A percentile compares a stretch with the other conserved stretches of the same genome.
These are phyloP conservation scores for Pneumocystis murina DNA, from an alignment of 1,139 yeast species.

Conservation along the genomic window DNA sequence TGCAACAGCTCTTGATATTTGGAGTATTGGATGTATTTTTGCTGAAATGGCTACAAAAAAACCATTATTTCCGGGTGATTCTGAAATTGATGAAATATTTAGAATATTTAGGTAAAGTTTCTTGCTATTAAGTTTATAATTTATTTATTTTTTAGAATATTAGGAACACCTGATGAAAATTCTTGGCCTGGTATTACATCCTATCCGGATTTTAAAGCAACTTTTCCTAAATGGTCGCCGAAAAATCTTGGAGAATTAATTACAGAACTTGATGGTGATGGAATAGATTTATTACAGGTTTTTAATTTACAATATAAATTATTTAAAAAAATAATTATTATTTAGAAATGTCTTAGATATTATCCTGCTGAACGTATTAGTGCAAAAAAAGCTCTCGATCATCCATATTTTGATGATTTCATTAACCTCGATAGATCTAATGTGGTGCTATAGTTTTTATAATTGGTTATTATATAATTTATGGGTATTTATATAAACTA, in stretches of 20 bases:
- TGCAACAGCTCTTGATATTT: constrained; percentile 90
- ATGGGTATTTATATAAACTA: neutral
- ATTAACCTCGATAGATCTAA: neutral
- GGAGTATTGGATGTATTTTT: constrained; percentile 97
- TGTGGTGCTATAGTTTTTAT: neutral
- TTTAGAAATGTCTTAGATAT: constrained; percentile 54
- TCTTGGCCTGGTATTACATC: constrained; percentile 91
- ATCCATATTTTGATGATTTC: constrained; percentile 52
- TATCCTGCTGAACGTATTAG: constrained; percentile 91
- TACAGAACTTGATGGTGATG: constrained; percentile 69
- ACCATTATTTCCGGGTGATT: constrained; percentile 89
- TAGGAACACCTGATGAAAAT: constrained; percentile 84
- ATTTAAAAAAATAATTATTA: neutral
- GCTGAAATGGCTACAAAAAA: constrained; percentile 99
- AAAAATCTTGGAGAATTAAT: constrained; percentile 57
- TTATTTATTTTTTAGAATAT: constrained; percentile 3
- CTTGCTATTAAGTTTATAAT: neutral
- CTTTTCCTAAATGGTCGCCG: constrained; percentile 64
- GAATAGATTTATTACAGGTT: constrained; percentile 58
- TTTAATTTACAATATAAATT: neutral
- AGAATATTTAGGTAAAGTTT: constrained; percentile 73
- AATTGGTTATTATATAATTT: neutral
- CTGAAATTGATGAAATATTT: constrained; percentile 84
- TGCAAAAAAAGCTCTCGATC: constrained; percentile 81
- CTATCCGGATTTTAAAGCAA: constrained; percentile 70